Evolutionary conservation across 306 rosid genomes (phyloP).

Genomic region (Oemleria cerasiformis): DNA sequence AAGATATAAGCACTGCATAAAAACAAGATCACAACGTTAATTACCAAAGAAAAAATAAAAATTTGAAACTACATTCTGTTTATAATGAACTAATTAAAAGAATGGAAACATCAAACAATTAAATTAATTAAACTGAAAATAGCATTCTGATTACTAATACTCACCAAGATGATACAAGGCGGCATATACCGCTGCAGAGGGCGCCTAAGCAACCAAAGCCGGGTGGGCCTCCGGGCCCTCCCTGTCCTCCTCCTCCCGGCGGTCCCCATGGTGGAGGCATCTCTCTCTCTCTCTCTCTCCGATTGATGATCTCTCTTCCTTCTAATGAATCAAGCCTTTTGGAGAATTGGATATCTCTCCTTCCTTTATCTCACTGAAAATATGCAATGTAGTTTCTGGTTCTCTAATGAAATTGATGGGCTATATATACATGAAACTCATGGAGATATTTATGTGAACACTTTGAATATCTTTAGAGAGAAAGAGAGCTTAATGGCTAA

Average conservation of each 20-base stretch:
- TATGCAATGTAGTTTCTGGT: not conserved
- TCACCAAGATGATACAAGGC: conserved; percentile 44
- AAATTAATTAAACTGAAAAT: too few relatives aligned
- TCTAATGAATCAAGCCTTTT: not conserved
- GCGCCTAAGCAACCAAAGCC: conserved; percentile 30
- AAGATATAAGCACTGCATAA: conserved; percentile 30
- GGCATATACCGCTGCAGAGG: conserved; percentile 41
- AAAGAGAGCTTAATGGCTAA: not conserved
- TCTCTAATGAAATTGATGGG: not conserved
- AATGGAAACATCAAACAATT: too few relatives aligned
- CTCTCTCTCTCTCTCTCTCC: conserved; percentile 20
- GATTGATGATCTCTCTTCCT: not conserved
- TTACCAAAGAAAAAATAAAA: too few relatives aligned
- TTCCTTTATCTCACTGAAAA: not conserved
- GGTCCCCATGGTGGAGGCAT: conserved; percentile 58
- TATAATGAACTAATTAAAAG: too few relatives aligned
- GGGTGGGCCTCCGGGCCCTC: not conserved
- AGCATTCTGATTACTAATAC: not conserved
- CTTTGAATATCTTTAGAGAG: not conserved
- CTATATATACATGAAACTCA: not conserved
- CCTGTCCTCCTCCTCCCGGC: conserved; percentile 5
- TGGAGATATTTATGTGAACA: not conserved
- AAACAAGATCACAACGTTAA: too few relatives aligned
- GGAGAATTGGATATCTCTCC: not conserved
- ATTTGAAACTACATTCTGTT: not conserved